Evolutionary conservation across 306 rosid genomes (phyloP).

Genomic region (Acacia crassicarpa): DNA sequence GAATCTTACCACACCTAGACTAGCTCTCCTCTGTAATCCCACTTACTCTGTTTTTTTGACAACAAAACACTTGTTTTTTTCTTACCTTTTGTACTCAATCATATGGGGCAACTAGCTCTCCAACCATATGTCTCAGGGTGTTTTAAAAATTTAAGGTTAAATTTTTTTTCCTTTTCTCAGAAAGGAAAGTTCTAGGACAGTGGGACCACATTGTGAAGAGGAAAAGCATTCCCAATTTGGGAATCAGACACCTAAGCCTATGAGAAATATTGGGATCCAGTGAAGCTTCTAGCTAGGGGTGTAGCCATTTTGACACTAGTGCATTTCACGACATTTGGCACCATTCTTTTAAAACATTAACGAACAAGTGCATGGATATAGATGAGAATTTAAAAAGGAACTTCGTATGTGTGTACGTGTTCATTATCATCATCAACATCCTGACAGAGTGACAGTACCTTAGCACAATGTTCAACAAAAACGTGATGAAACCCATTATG

Average conservation of each 20-base stretch:
- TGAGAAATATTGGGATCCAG: constrained; percentile 18
- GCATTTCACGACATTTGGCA: constrained; percentile 33
- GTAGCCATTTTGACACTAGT: constrained; percentile 32
- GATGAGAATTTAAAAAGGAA: constrained; percentile 31
- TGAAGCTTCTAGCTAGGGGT: constrained; percentile 46
- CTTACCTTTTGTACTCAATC: constrained; percentile 47
- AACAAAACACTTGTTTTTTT: constrained; percentile 22
- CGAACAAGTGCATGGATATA: constrained; percentile 39
- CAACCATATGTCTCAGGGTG: constrained; percentile 28
- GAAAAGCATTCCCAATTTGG: constrained; percentile 33
- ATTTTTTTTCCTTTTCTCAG: constrained; percentile 43
- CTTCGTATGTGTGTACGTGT: constrained; percentile 37
- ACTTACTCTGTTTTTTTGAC: constrained; percentile 19
- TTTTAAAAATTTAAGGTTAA: constrained; percentile 40
- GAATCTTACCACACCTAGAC: constrained; percentile 14
- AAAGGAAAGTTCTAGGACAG: constrained; percentile 35
- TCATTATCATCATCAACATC: constrained; percentile 48
- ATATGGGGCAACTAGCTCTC: constrained; percentile 39
- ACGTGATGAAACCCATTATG: constrained; percentile 44
- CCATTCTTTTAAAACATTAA: constrained; percentile 42
- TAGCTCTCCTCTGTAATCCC: constrained; percentile 21
- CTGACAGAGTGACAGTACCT: constrained; percentile 37
- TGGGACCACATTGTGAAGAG: constrained; percentile 38
- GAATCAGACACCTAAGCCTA: constrained; percentile 34
- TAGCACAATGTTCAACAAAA: constrained; percentile 60